Conservation (phyloP, 768 basidiomycete species). For the Russula virescens region DNA sequence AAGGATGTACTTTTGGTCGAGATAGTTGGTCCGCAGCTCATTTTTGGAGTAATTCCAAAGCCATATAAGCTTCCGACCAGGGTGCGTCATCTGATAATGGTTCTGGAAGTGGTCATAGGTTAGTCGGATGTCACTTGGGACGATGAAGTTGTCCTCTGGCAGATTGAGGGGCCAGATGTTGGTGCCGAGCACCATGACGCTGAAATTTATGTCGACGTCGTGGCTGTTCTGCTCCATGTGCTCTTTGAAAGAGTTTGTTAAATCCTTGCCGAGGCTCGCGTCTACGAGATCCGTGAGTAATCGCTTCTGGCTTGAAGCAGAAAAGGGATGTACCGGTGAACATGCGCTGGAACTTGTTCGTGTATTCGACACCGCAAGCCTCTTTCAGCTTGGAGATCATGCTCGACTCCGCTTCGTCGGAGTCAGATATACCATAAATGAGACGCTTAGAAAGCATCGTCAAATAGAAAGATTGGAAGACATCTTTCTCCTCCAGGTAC, state of each 20-base stretch:
- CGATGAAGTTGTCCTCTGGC: constrained; percentile 77
- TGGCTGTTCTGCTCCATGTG: constrained; percentile 83
- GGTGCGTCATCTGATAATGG: constrained; percentile 92
- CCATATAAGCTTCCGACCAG: constrained; percentile 94
- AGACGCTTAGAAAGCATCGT: constrained; percentile 91
- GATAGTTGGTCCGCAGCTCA: constrained; percentile 89
- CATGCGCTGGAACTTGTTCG: constrained; percentile 94
- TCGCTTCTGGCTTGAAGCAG: not conserved
- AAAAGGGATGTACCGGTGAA: constrained; percentile 67
- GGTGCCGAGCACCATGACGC: constrained; percentile 88
- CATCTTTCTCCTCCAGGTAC: constrained; percentile 97
- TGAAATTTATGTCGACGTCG: constrained; percentile 86
- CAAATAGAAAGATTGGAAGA: constrained; percentile 97
- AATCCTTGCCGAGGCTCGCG: constrained; percentile 91
- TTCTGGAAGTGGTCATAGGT: constrained; percentile 88
- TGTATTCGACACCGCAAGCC: constrained; percentile 95
- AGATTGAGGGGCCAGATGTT: constrained; percentile 94
- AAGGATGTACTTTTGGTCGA: constrained; percentile 92
- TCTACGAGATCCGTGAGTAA: constrained; percentile 41
- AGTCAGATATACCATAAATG: constrained; percentile 85
- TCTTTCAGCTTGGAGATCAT: constrained; percentile 99
- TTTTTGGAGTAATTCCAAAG: constrained; percentile 98
- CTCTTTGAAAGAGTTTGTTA: constrained; percentile 92
- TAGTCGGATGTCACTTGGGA: constrained; percentile 80
- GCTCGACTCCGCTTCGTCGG: constrained; percentile 92